phyloP scores from a whole-genome alignment of 148 eudicot genomes.

The Amaranthus hypochondriacus region DNA sequence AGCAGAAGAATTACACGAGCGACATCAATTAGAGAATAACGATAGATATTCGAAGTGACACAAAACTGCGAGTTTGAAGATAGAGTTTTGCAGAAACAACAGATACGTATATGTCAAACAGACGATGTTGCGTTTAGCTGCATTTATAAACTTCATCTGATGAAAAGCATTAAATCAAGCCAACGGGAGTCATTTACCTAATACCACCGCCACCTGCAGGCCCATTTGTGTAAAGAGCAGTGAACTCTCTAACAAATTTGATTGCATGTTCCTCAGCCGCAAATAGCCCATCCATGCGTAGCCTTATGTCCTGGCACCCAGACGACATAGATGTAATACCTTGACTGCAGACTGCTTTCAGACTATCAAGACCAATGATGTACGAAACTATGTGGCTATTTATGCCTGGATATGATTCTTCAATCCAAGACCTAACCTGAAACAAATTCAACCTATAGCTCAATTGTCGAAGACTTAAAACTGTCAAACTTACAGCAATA shows the following conservation, averaged over 20 bases:
- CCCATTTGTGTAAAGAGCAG: constrained; percentile 92
- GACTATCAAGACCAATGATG: constrained; percentile 91
- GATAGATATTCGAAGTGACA: neutral
- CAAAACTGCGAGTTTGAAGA: constrained; percentile 10
- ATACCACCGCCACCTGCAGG: constrained; percentile 98
- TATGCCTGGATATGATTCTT: constrained; percentile 68
- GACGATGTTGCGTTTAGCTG: neutral
- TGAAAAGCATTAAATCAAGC: neutral
- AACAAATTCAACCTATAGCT: neutral
- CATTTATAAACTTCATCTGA: neutral
- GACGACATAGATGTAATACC: constrained; percentile 21
- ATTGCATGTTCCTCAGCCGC: constrained; percentile 62
- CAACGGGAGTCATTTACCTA: constrained; percentile 37
- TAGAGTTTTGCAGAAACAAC: neutral
- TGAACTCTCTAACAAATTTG: constrained; percentile 68
- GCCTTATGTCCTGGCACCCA: constrained; percentile 58
- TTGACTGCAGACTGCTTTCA: constrained; percentile 43
- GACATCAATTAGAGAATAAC: neutral
- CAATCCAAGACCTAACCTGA: constrained; percentile 94
- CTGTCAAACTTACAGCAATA: neutral
- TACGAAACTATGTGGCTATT: constrained; percentile 57
- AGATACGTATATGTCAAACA: neutral
- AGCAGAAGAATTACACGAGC: constrained; percentile 12
- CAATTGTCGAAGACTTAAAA: neutral
- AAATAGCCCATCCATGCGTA: constrained; percentile 94